phyloP scores from a whole-genome alignment of 2,329 filamentous ascomycete genomes.

The Nothopassalora personata region DNA sequence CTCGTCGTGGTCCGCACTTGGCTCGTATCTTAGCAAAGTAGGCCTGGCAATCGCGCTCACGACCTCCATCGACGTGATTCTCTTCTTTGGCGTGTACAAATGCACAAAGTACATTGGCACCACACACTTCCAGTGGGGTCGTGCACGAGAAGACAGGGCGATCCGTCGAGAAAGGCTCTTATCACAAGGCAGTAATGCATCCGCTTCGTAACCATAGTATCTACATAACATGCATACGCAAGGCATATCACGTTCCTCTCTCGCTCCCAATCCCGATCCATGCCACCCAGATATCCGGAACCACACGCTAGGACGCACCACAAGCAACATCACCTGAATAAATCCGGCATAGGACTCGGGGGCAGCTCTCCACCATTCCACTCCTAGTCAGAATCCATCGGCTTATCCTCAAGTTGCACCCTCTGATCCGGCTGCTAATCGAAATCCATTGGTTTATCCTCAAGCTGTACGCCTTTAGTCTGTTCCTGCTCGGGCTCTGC shows the following conservation, averaged over 20 bases:
- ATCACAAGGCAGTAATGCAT: neutral
- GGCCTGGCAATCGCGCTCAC: conserved; percentile 22
- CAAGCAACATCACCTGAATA: neutral
- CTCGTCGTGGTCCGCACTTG: neutral
- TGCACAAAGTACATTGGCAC: conserved; percentile 16
- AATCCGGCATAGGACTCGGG: neutral
- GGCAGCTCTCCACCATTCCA: conserved; percentile 17
- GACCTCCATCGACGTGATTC: conserved; percentile 11
- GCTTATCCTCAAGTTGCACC: conserved; percentile 64
- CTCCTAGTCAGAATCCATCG: conserved; percentile 64
- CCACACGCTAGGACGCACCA: neutral
- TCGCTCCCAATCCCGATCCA: neutral
- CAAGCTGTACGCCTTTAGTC: conserved; percentile 58
- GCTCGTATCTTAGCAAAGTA: conserved; percentile 16
- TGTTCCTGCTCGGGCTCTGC: conserved; percentile 29
- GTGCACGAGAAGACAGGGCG: conserved; percentile 6
- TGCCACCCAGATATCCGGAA: neutral
- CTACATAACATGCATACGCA: neutral
- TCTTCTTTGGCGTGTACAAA: conserved; percentile 20
- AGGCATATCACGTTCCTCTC: neutral
- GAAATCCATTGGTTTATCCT: conserved; percentile 68
- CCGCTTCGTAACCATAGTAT: conserved; percentile 1
- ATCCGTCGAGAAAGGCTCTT: neutral
- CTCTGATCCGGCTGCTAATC: conserved; percentile 47
- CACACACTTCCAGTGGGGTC: conserved; percentile 20